Percentiles rank a stretch among this genome's conserved stretches.
These are phyloP conservation scores for Salvia splendens DNA, from an alignment of 257 asterid species.

Conservation along the genomic window DNA sequence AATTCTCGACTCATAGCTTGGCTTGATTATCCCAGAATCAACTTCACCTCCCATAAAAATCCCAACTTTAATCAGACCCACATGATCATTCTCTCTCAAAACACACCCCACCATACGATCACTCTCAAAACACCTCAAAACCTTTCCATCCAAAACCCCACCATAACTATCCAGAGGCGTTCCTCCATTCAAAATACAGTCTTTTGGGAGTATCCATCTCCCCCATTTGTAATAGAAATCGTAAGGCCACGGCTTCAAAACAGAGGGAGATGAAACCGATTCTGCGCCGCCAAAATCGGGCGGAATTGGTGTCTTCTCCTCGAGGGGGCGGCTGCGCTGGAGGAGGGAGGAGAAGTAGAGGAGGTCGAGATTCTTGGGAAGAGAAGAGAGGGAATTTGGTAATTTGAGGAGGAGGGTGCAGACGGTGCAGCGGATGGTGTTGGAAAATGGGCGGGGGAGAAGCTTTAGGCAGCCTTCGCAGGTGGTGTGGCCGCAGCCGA, in stretches of 20 bases:
- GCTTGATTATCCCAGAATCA: conserved; percentile 37
- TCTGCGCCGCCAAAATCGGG: conserved; percentile 18
- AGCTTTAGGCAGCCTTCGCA: conserved; percentile 73
- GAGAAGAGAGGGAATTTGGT: conserved; percentile 54
- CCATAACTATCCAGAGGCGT: conserved; percentile 27
- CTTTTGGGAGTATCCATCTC: conserved; percentile 66
- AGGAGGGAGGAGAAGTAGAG: conserved; percentile 61
- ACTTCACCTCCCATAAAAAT: conserved; percentile 35
- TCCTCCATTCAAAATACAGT: conserved; percentile 42
- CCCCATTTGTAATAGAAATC: conserved; percentile 68
- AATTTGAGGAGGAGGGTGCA: conserved; percentile 73
- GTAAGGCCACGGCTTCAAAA: conserved; percentile 52
- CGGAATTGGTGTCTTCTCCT: conserved; percentile 37
- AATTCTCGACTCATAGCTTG: conserved; percentile 60
- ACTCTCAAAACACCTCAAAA: conserved; percentile 39
- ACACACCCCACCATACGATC: conserved; percentile 40
- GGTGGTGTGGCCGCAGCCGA: conserved; percentile 87
- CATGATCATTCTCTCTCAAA: conserved; percentile 50
- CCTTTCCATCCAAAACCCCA: conserved; percentile 43
- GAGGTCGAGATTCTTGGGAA: conserved; percentile 94
- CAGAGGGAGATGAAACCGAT: conserved; percentile 28
- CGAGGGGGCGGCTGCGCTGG: conserved; percentile 26
- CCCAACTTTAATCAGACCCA: conserved; percentile 64
- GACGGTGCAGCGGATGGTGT: conserved; percentile 76
- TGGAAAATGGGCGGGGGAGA: conserved; percentile 71